Evolutionary conservation across 148 eudicot species (phyloP), one percentile per base, ranked within the genome.

Genomic region (Camellia granthamiana): DNA sequence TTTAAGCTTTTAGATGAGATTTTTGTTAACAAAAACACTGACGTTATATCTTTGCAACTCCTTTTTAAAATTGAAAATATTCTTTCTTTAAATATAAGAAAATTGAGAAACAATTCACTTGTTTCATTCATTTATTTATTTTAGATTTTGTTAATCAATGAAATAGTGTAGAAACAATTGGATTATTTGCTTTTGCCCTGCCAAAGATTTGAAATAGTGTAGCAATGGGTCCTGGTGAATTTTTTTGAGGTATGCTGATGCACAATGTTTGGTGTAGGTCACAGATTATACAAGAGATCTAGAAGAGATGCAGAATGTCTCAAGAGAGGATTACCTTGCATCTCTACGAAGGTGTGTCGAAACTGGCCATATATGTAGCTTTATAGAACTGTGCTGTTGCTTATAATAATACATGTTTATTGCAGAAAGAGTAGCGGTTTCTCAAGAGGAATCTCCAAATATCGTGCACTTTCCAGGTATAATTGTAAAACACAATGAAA

Each of bases 381-480:
- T 42, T 77, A 44, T 65, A 72, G 69, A 69, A 52, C 56, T 64
- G 41, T 77, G 54, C 49, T n/a, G 65, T 56, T 72, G 79, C 84
- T 90, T 64, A 79, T 79, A 71, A 78, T 79, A 71, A 67, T 49
- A 47, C 84, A 52, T 84, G 62, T 63, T 74, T 41, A 58, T 18
- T 93, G 92, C 98, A 96, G 99, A 86, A 96, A 96, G 90, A 94
- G 99, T 83, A 94, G 99, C 76, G 98, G 99, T 72, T 96, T 96
- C 83, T 90, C 99, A 41, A 92, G 99, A 85, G 98, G 99, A 72
- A 81, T 91, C 66, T 88, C 98, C 74, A 96, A 92, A 86, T 96
- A 88, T 84, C 97, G 98, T 60, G 93, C 93, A 58, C 97, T 94
- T 77, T 86, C 98, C 79, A 91, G 99, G 99, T 96, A 90, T 71